phyloP scores from a whole-genome alignment of 2,329 filamentous ascomycete species.

The Ophiostoma pallidulum region DNA sequence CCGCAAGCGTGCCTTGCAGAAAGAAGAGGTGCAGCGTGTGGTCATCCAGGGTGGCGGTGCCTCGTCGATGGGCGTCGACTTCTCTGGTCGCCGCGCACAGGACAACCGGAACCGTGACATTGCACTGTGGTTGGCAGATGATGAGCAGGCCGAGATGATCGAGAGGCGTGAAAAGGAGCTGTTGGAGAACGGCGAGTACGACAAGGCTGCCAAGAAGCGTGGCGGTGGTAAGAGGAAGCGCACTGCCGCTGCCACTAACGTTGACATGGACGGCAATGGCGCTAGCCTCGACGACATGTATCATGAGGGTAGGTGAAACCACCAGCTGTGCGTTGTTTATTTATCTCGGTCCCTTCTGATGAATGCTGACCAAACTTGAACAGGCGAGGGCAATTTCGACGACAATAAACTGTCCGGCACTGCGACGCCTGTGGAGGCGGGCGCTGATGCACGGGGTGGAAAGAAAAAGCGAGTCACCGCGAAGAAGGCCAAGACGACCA shows the following conservation, averaged over 20 bases:
- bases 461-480: slow-evolving; percentile 45
- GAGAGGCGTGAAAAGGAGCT: slow-evolving; percentile 87
- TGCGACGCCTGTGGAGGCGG: slow-evolving; percentile 59
- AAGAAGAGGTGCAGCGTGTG: slow-evolving; percentile 96
- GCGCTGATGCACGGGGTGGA: slow-evolving; percentile 35
- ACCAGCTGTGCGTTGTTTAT: neutral
- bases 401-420: slow-evolving; percentile 74
- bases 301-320: slow-evolving; percentile 72
- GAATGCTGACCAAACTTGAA: slow-evolving; percentile 24
- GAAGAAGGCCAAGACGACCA: slow-evolving; percentile 59
- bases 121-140: slow-evolving; percentile 96
- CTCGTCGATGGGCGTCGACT: slow-evolving; percentile 59
- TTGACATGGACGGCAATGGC: slow-evolving; percentile 28
- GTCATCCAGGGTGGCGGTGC: slow-evolving; percentile 77
- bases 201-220: slow-evolving; percentile 53
- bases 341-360: neutral
- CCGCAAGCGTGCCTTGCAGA: slow-evolving; percentile 90
- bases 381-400: slow-evolving; percentile 95
- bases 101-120: slow-evolving; percentile 97
- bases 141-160: slow-evolving; percentile 89
- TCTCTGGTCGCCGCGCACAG: slow-evolving; percentile 77
- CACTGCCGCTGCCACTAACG: slow-evolving; percentile 16
- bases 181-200: slow-evolving; percentile 59
- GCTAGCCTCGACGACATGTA: slow-evolving; percentile 93
- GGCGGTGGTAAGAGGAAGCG: slow-evolving; percentile 46